Evolutionary conservation across 352 stramenopile genomes (phyloP).

Genomic region (Phytophthora tubulina): DNA sequence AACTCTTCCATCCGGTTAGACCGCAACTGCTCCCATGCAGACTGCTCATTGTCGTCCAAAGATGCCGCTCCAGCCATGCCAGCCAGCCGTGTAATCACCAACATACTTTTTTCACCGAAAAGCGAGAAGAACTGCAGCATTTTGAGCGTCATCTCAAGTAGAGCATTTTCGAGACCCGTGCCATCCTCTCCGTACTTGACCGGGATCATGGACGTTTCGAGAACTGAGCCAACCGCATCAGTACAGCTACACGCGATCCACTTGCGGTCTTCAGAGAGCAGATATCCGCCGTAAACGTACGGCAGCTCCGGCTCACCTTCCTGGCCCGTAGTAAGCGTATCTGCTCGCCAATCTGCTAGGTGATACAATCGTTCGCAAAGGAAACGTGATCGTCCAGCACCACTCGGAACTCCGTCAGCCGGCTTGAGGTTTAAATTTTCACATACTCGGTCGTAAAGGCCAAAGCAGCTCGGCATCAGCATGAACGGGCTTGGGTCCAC

Average conservation of each 20-base stretch:
- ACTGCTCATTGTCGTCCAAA: conserved; percentile 46
- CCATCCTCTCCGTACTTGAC: conserved; percentile 32
- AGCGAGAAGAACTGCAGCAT: conserved; percentile 68
- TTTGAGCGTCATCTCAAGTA: conserved; percentile 58
- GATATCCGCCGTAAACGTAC: conserved; percentile 65
- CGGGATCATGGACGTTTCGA: conserved; percentile 62
- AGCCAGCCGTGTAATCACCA: conserved; percentile 58
- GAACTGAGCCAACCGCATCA: conserved; percentile 67
- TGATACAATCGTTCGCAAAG: conserved; percentile 77
- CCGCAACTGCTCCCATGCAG: conserved; percentile 51
- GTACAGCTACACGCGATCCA: conserved; percentile 68
- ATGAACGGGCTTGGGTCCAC: conserved; percentile 69
- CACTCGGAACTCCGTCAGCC: conserved; percentile 21
- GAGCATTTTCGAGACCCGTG: conserved; percentile 38
- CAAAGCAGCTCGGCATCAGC: conserved; percentile 68
- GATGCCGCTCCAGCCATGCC: conserved; percentile 19
- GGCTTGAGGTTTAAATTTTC: conserved; percentile 69
- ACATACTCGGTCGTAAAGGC: conserved; percentile 75
- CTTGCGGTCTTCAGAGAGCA: conserved; percentile 62
- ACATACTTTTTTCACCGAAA: conserved; percentile 56
- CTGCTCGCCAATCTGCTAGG: conserved; percentile 50
- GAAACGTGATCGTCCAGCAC: conserved; percentile 42
- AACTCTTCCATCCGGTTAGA: conserved; percentile 42
- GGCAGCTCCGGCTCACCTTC: conserved; percentile 23
- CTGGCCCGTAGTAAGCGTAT: conserved; percentile 7